These are phyloP conservation scores for Ogataea saltuana DNA, from an alignment of 805 yeast species.

Conservation along the genomic window DNA sequence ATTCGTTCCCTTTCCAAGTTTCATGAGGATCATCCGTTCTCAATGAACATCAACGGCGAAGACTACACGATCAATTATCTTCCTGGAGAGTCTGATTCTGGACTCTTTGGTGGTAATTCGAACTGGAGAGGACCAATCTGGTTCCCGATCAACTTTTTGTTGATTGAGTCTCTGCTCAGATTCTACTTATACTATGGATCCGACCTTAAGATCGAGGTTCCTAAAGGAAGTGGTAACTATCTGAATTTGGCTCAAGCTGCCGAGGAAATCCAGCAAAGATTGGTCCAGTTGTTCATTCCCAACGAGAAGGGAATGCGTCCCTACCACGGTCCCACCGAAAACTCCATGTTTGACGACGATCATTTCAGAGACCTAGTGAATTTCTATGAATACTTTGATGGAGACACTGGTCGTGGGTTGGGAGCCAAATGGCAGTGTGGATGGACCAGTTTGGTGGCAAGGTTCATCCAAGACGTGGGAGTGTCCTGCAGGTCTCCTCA, in stretches of 20 bases:
- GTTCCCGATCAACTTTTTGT: conserved; percentile 88
- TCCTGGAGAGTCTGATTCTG: conserved; percentile 89
- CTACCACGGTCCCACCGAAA: conserved; percentile 68
- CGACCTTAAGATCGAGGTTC: conserved; percentile 81
- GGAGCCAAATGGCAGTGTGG: conserved; percentile 96
- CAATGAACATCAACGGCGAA: conserved; percentile 79
- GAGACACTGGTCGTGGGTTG: conserved; percentile 90
- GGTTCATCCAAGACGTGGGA: conserved; percentile 89
- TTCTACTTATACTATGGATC: conserved; percentile 88
- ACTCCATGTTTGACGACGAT: conserved; percentile 56
- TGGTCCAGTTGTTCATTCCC: conserved; percentile 73
- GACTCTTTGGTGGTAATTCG: conserved; percentile 94
- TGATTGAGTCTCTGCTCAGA: conserved; percentile 84
- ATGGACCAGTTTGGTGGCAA: conserved; percentile 92
- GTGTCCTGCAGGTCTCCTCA: conserved; percentile 59
- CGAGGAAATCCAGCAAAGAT: conserved; percentile 82
- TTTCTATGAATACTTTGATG: conserved; percentile 88
- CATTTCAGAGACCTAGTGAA: conserved; percentile 73
- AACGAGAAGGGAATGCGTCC: conserved; percentile 66
- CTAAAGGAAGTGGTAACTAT: conserved; percentile 75
- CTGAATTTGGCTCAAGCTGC: conserved; percentile 87
- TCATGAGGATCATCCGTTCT: conserved; percentile 82
- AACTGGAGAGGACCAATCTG: conserved; percentile 98
- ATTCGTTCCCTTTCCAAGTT: conserved; percentile 84
- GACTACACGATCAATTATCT: conserved; percentile 70